phyloP scores from a whole-genome alignment of 345 rosid species.

The Physaria fendleri region DNA sequence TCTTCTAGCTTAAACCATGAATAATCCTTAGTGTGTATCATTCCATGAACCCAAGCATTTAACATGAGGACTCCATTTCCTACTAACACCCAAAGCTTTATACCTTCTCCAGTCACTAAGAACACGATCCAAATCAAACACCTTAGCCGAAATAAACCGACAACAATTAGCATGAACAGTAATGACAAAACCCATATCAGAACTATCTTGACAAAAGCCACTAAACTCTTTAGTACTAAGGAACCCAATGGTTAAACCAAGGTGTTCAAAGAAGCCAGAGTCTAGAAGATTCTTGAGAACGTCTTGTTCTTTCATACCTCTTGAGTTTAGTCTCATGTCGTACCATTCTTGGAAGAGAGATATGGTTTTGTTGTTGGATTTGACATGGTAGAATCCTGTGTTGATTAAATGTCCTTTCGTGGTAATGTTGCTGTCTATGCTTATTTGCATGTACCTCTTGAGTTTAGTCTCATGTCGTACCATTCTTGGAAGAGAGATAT shows the following conservation, averaged over 20 bases:
- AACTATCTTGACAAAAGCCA: constrained; percentile 69
- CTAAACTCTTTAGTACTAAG: constrained; percentile 57
- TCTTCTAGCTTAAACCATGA: too few species aligned
- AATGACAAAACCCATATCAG: constrained; percentile 38
- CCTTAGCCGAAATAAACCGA: constrained; percentile 58
- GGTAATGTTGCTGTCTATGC: constrained; percentile 44
- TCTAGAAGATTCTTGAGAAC: constrained; percentile 41
- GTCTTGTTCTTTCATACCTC: constrained; percentile 66
- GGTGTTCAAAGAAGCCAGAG: constrained; percentile 27
- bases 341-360: constrained; percentile 60
- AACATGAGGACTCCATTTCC: constrained; percentile 39
- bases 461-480: too few species aligned
- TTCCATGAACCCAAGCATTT: constrained; percentile 43
- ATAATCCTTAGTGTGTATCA: too few species aligned
- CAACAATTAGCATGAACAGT: constrained; percentile 92
- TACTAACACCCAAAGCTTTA: constrained; percentile 17
- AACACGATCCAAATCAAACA: constrained; percentile 46
- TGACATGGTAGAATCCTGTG: constrained; percentile 63
- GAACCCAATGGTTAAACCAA: constrained; percentile 41
- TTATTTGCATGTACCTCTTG: constrained; percentile 71
- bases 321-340: constrained; percentile 43
- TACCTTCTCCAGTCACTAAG: constrained; percentile 59
- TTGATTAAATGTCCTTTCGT: constrained; percentile 42
- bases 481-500: constrained; percentile 53
- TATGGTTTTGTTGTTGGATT: constrained; percentile 62